These are phyloP conservation scores for Fraxinus ornus DNA, from an alignment of 305 asterid species.

Conservation along the genomic window DNA sequence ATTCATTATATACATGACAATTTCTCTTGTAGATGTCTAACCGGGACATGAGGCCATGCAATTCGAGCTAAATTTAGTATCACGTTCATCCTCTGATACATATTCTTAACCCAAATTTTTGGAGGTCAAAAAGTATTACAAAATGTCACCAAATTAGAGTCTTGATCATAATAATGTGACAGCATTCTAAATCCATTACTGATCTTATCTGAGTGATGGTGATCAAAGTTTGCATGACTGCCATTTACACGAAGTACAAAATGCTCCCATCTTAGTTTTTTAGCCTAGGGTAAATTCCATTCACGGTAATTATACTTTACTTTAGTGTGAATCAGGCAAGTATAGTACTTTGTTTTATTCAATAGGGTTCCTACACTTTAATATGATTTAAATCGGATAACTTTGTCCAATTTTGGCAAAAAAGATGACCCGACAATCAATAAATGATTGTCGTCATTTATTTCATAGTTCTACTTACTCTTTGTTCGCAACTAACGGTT, in stretches of 20 bases:
- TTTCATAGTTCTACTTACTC: too few relatives aligned
- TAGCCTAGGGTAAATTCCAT: not conserved
- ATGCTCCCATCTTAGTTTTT: slow-evolving; percentile 3
- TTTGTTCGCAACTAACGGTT: too few relatives aligned
- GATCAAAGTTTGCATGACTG: not conserved
- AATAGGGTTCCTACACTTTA: too few relatives aligned
- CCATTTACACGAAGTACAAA: not conserved
- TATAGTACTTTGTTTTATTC: too few relatives aligned
- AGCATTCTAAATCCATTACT: not conserved
- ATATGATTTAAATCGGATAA: too few relatives aligned
- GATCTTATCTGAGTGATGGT: slow-evolving; percentile 18
- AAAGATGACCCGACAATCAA: too few relatives aligned
- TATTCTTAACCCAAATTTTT: not conserved
- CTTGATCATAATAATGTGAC: not conserved
- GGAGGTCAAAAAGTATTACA: not conserved
- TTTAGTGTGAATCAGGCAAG: not conserved
- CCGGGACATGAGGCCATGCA: not conserved
- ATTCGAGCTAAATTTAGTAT: not conserved
- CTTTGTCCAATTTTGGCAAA: too few relatives aligned
- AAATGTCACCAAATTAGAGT: not conserved
- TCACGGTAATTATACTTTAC: not conserved
- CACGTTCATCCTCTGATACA: not conserved
- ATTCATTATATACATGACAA: slow-evolving; percentile 7
- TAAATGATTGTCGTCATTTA: too few relatives aligned
- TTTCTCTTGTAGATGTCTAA: slow-evolving; percentile 6